phyloP scores from a whole-genome alignment of 345 rosid species.

The Cardamine chenopodiifolia region DNA sequence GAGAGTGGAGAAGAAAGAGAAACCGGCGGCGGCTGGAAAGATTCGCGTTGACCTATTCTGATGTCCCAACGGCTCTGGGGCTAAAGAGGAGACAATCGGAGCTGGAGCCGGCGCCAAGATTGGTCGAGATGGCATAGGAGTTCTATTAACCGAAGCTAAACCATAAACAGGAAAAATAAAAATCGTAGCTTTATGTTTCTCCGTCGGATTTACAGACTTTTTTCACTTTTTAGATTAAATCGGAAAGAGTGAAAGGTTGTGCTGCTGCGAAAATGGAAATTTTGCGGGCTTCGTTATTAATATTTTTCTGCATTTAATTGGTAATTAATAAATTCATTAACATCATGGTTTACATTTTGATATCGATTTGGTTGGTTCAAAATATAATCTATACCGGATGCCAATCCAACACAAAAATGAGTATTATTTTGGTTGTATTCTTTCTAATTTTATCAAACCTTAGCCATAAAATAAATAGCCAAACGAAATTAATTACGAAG shows the following conservation, averaged over 20 bases:
- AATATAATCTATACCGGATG: not conserved
- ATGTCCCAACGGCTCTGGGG: constrained; percentile 20
- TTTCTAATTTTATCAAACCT: not conserved
- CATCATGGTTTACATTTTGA: not conserved
- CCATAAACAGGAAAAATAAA: constrained; percentile 12
- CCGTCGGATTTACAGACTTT: not conserved
- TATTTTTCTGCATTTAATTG: not conserved
- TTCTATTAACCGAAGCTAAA: constrained; percentile 13
- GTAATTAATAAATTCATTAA: not conserved
- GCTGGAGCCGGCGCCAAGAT: constrained; percentile 30
- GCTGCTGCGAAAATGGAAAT: constrained; percentile 16
- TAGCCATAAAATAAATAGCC: not conserved
- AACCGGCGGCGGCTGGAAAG: constrained; percentile 45
- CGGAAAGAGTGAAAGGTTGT: constrained; percentile 12
- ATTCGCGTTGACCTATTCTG: constrained; percentile 24
- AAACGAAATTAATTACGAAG: not conserved
- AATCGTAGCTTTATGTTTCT: constrained; percentile 3
- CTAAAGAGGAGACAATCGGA: not conserved
- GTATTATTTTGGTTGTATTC: not conserved
- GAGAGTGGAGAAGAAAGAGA: constrained; percentile 53
- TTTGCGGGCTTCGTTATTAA: constrained; percentile 3
- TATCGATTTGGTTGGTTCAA: not conserved
- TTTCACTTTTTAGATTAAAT: constrained; percentile 24
- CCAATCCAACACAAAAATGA: not conserved
- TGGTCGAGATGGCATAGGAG: constrained; percentile 57